Percentiles rank a stretch among this genome's conserved stretches.
Evolutionary conservation across 768 basidiomycete species (phyloP).

Genomic region (Chiua virens): DNA sequence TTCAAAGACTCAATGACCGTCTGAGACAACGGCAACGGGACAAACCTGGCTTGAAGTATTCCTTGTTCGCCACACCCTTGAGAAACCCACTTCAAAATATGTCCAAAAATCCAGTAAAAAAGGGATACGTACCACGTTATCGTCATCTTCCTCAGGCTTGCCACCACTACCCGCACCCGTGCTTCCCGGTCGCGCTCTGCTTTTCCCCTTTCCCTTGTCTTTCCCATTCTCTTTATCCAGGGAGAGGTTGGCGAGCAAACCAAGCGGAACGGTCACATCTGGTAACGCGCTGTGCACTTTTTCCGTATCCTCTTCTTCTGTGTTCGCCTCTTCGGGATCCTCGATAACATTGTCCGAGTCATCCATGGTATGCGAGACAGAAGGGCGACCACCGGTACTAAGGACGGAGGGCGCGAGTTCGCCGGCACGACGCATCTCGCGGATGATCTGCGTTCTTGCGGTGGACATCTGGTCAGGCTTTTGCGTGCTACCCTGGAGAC

Average conservation of each 20-base stretch:
- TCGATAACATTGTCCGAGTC: slow-evolving; percentile 43
- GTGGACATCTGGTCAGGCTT: slow-evolving; percentile 42
- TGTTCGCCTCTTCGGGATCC: slow-evolving; percentile 30
- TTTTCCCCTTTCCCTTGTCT: slow-evolving; percentile 38
- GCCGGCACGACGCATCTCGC: slow-evolving; percentile 33
- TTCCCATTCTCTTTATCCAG: slow-evolving; percentile 54
- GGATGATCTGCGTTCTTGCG: slow-evolving; percentile 27
- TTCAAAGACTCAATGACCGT: not conserved
- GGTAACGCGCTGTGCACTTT: slow-evolving; percentile 55
- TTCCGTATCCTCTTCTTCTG: slow-evolving; percentile 42
- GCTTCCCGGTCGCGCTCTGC: slow-evolving; percentile 34
- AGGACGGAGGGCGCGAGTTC: not conserved
- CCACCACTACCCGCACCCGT: slow-evolving; percentile 2
- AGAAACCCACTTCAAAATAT: slow-evolving; percentile 12
- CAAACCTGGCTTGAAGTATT: slow-evolving; percentile 76
- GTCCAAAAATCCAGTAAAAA: not conserved
- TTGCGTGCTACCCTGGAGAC: slow-evolving; percentile 59
- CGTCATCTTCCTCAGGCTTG: slow-evolving; percentile 53
- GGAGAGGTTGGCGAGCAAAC: slow-evolving; percentile 70
- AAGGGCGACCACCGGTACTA: not conserved
- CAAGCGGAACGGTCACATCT: slow-evolving; percentile 72
- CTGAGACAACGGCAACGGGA: not conserved
- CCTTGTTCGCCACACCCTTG: slow-evolving; percentile 79
- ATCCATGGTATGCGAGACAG: slow-evolving; percentile 1
- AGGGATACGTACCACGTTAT: slow-evolving; percentile 54